A percentile compares a stretch with the other conserved stretches of the same genome.
Evolutionary conservation across 1,284 basidiomycete species (phyloP).

Genomic region (Coriolopsis trogii): DNA sequence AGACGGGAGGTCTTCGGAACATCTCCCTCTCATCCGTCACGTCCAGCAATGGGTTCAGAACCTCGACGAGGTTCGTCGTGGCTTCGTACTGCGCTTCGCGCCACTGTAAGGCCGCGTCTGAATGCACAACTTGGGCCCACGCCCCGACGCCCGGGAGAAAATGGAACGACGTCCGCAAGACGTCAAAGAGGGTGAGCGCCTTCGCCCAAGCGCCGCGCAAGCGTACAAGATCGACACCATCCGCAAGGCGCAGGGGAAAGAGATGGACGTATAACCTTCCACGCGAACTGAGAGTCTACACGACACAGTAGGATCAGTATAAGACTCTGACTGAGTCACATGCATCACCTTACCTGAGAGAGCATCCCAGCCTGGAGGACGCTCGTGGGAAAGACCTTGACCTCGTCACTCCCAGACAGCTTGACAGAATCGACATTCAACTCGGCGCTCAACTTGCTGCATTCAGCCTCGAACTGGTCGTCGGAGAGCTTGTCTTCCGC

Average conservation of each 20-base stretch:
- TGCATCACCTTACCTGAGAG: conserved; percentile 48
- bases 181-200: conserved; percentile 37
- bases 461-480: conserved; percentile 21
- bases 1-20: conserved; percentile 39
- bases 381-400: conserved; percentile 44
- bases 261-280: conserved; percentile 50
- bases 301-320: background rate
- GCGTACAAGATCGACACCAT: conserved; percentile 31
- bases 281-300: conserved; percentile 47
- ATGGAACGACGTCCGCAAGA: conserved; percentile 52
- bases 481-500: conserved; percentile 17
- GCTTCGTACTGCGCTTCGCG: conserved; percentile 23
- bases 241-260: conserved; percentile 43
- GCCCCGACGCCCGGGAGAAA: conserved; percentile 40
- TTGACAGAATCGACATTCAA: conserved; percentile 28
- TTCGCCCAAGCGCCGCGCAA: conserved; percentile 42
- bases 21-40: conserved; percentile 18
- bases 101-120: conserved; percentile 39
- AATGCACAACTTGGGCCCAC: conserved; percentile 50
- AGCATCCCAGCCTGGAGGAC: conserved; percentile 52
- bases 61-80: conserved; percentile 16
- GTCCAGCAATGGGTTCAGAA: conserved; percentile 13
- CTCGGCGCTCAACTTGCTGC: conserved; percentile 19
- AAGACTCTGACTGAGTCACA: too few relatives aligned
- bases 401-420: conserved; percentile 36